A percentile compares a stretch with the other conserved stretches of the same genome.
These are phyloP conservation scores for Curvularia sp. DNA, from an alignment of 2,329 filamentous ascomycete species.

Conservation along the genomic window DNA sequence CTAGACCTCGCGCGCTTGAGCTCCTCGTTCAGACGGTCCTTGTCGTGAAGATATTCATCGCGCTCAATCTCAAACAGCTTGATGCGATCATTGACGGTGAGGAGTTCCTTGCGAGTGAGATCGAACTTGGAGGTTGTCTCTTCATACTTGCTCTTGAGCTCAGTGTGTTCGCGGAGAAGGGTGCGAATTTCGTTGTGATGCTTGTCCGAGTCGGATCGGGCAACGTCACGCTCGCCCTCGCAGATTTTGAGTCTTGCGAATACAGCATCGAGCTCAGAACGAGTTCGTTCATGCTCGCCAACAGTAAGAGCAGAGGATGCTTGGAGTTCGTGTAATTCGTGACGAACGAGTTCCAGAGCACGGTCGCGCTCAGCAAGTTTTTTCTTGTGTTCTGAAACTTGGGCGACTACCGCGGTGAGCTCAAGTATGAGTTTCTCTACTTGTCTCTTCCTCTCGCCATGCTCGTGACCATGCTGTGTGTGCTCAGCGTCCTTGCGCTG, in stretches of 20 bases:
- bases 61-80: slow-evolving; percentile 34
- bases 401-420: slow-evolving; percentile 28
- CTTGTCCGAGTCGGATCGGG: slow-evolving; percentile 29
- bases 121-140: slow-evolving; percentile 31
- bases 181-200: slow-evolving; percentile 33
- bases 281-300: slow-evolving; percentile 28
- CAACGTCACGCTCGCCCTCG: slow-evolving; percentile 31
- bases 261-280: slow-evolving; percentile 26
- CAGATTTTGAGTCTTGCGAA: slow-evolving; percentile 26
- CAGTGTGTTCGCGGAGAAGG: slow-evolving; percentile 32
- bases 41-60: slow-evolving; percentile 35
- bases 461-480: slow-evolving; percentile 31
- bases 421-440: slow-evolving; percentile 34
- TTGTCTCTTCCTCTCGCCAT: slow-evolving; percentile 30
- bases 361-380: slow-evolving; percentile 32
- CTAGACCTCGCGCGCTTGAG: slow-evolving; percentile 29
- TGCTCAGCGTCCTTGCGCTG: slow-evolving; percentile 35
- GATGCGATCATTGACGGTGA: slow-evolving; percentile 29
- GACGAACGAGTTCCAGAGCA: slow-evolving; percentile 26
- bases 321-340: slow-evolving; percentile 27
- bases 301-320: slow-evolving; percentile 13
- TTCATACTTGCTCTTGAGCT: slow-evolving; percentile 33
- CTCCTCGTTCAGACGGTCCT: slow-evolving; percentile 35
- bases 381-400: slow-evolving; percentile 33
- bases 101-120: slow-evolving; percentile 30